Evolutionary conservation across 2,329 filamentous ascomycete species (phyloP), one percentile per base, ranked within the genome.

Genomic region (Alternaria sp.): DNA sequence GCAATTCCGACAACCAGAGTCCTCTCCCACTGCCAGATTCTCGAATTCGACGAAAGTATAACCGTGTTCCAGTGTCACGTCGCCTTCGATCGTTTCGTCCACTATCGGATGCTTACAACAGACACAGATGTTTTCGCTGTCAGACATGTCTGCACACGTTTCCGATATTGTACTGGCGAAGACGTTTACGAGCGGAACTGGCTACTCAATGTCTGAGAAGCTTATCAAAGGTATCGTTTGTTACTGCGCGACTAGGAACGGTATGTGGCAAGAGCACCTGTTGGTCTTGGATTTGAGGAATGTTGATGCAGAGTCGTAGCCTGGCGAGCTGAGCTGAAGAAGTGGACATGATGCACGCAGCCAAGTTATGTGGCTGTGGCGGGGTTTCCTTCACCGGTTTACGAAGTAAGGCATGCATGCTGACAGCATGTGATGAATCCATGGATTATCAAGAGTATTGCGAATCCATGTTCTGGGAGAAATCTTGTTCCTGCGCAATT

Each of bases 401-500:
- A 13, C 43, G 11, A 0, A 45, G 19, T 19, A 5, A 21, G 4
- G 44, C 17, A 19, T 50, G 17, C n/a, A 15, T 19, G 47, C 26
- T 25, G 3, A n/a, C 12, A 50, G 47, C 25, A 12, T 19, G 6
- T 30, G 2, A n/a, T n/a, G n/a, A n/a, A n/a, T n/a, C n/a, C n/a
- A n/a, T n/a, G n/a, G n/a, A n/a, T n/a, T n/a, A n/a, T n/a, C 15
- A 36, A 9, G 32, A 9, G 2, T 36, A n/a, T 9, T 36, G 1
- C 7, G 4, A 36, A 2, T 15, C 3, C 11, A 6, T 32, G 6
- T 36, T 36, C 32, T 5, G 13, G 7, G 0, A 2, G 32, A 36
- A 4, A 0, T 3, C 3, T 9, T 9, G 3, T 36, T 3, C 15
- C 6, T 3, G 30, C 6, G 3, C 30, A 15, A 4, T 2, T 3